Conservation (phyloP, 345 rosid genomes). For the Hypericum androsaemum region DNA sequence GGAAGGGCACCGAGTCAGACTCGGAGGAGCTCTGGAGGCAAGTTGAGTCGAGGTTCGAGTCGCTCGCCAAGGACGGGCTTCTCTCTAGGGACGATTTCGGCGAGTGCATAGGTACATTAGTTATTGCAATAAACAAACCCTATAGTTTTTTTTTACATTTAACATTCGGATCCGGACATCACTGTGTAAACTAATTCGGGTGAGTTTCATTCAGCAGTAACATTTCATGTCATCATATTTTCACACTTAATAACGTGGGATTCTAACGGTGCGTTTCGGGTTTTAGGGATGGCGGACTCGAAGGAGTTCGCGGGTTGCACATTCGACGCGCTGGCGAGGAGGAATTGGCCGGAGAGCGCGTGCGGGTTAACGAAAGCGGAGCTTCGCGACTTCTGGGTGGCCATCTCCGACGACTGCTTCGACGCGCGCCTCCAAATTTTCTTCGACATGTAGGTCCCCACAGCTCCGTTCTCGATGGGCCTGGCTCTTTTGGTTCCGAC, state of each 20-base stretch:
- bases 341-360: slow-evolving; percentile 44
- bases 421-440: slow-evolving; percentile 96
- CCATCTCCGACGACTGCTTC: slow-evolving; percentile 81
- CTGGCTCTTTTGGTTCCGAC: not conserved
- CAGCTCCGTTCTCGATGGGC: not conserved
- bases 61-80: slow-evolving; percentile 52
- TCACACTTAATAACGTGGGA: no score
- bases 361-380: slow-evolving; percentile 54
- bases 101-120: slow-evolving; percentile 64
- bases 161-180: not conserved
- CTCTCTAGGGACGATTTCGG: slow-evolving; percentile 81
- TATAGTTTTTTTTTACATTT: not conserved
- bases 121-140: not conserved
- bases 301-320: slow-evolving; percentile 83
- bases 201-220: no score
- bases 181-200: no score
- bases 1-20: slow-evolving; percentile 6
- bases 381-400: slow-evolving; percentile 84
- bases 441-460: slow-evolving; percentile 64
- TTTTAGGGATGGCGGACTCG: slow-evolving; percentile 91
- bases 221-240: no score
- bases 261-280: no score
- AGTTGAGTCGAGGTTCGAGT: slow-evolving; percentile 53
- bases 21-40: slow-evolving; percentile 58
- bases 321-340: slow-evolving; percentile 65